Base-by-base conservation (phyloP, 805 yeast genomes). In the Blastobotrys parvus region DNA sequence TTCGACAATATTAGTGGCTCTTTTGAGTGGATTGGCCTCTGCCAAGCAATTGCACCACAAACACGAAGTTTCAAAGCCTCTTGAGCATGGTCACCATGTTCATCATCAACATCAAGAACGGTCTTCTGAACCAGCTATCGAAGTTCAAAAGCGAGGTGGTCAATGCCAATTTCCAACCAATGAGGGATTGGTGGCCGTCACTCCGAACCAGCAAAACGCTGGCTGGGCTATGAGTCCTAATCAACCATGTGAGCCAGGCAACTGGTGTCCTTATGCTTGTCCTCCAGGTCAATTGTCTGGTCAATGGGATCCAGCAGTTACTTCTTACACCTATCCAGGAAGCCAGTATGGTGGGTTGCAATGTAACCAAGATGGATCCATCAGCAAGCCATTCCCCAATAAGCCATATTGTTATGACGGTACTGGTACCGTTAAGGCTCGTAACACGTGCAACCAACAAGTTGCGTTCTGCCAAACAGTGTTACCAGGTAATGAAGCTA, bases 381-480 rank as follows among this genome's bases (percentile, higher is more conserved):
- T 83, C 40, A 74, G 78, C 47, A 78, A 74, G 55, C 83, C 84
- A 42, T 75, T 73, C 60, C 51, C 73, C 7, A 66, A 71, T 50
- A 70, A 70, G 43, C 76, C 64, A 31, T 81, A 77, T 66, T 87
- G 96, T 65, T 74, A 74, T 49, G 78, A 80, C 44, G 95, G 95
- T 44, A 74, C 76, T 50, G 90, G 86, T 29, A 76, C 90, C 15
- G 79, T 85, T n/a, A 83, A 75, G 3, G 66, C 62, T 19, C 56
- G 68, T 44, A 85, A 85, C 68, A 54, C 60, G 8, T 78, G 82
- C 15, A 70, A 70, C 34, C 47, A 65, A 3, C 67, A 73, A 45
- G 88, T 86, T 50, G 89, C 95, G 5, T 78, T 87, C 63, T 87
- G 96, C 62, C 95, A 88, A 67, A 87, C 95, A 6, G 95, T 88